Base-by-base conservation (phyloP, 176 grass and related monocot species). In the Musa itinerans region DNA sequence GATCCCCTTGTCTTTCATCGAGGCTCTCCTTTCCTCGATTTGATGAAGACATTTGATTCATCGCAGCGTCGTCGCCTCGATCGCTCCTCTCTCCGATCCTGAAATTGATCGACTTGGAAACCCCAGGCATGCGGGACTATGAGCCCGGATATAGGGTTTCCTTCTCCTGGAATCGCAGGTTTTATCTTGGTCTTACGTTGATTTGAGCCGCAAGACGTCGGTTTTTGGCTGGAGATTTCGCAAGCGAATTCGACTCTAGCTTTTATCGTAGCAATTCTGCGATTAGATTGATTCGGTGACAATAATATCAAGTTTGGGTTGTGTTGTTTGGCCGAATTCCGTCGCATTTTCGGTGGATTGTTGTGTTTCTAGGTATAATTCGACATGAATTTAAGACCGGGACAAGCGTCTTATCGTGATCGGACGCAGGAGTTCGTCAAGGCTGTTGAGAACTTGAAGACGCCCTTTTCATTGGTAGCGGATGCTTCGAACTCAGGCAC, bases 371-470 rank as follows among this genome's bases (percentile, higher is more conserved):
- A 43, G 4, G 4, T 43, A 5, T 43, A 9, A 26, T 2, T 34
- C 26, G 78, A 57, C 52, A 98, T 98, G 94, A 82, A 65, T 75
- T 76, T 82, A 55, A 78, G 94, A 63, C 6, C 82, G 48, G n/a
- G 90, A 56, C 90, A 90, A 67, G 82, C 90, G 74, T 93, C 90
- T 2, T 90, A 88, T 84, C 88, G 94, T 67, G 94, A 98, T 73
- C 94, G 94, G 49, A 98, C 94, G 10, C 76, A 80, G 54, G 94
- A 98, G 84, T 98, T 98, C 84, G 75, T 80, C 72, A 69, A 88
- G 27, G 90, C 88, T n/a, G 86, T 93, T 49, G 94, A 98, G 82
- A 86, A 82, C 77, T 85, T 84, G 50, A 79, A 78, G 48, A 87
- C 85, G 83, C 78, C 92, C 56, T 54, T 69, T 57, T 51, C 70